Evolutionary conservation across 2,329 filamentous ascomycete species (phyloP), one percentile per base, ranked within the genome.

Genomic region (Aspergillus piperis): DNA sequence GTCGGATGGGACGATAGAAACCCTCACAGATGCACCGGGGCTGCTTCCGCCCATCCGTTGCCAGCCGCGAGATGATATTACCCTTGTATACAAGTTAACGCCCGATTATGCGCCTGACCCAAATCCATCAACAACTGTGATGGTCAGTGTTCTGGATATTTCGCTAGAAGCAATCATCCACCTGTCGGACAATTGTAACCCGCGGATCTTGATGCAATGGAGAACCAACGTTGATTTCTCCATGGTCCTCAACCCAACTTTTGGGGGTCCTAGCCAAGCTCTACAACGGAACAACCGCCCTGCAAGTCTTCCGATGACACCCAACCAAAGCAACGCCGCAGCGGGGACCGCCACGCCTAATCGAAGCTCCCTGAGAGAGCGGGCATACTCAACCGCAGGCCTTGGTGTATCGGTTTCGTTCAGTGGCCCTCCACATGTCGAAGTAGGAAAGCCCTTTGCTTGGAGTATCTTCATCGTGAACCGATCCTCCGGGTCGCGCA

Each of bases 391-490:
- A 13, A 66, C 72, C 1, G 76, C 76, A 11, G 74, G 79, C 49
- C 63, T 80, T 51, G 82, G 80, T 8, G 73, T 88, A 19, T 83
- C 80, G 0, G 78, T 88, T 44, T 85, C 83, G 1, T 82, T 88
- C 64, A 81, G 81, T 5, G 82, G 83, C 0, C 83, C 84, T 3
- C 70, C 74, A 5, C 75, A 70, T 15, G 81, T 83, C 10, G 69
- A 75, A 8, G 80, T 84, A n/a, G 82, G 82, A 11, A 75, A 81
- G 39, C 74, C 80, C 3, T 86, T 88, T 67, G 75, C 76, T 8
- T 85, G 85, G 80, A 75, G 79, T 41, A 75, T 88, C 3, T 85
- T 87, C 61, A 82, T 87, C 41, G 81, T 86, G 57, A 88, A 88
- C 65, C 81, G 82, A 11, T 86, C 84, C 13, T 71, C 75, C n/a